Evolutionary conservation across 2,329 filamentous ascomycete species (phyloP), one percentile per base, ranked within the genome.

Genomic region (Fusarium palustre): DNA sequence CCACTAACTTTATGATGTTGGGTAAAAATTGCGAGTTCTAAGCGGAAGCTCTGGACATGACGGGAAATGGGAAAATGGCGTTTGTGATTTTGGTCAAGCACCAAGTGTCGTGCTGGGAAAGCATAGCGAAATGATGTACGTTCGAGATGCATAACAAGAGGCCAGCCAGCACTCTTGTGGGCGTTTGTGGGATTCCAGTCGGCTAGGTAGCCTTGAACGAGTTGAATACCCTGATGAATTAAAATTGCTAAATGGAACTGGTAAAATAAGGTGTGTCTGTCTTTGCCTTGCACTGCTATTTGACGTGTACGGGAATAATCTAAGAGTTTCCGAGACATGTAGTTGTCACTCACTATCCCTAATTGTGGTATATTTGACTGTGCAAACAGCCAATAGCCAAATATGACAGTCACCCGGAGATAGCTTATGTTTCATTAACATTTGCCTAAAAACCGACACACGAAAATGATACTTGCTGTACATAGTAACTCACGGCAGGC

Each of bases 1-100:
- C 30, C 81, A 82, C 71, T 83, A 76, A 74, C 52, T 11, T 53
- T 15, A 36, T 7, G 10, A 30, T n/a, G 13, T 24, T 20, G 45
- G 56, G 38, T 48, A 56, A 58, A 60, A 33, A 47, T 43, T 49
- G 62, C 47, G 66, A 61, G 42, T 59, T 16, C 46, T 61, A 68
- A 73, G 68, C 66, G 64, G 59, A 62, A 71, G 70, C 70, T 75
- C 64, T 66, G 62, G 66, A 54, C 41, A 62, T 38, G 53, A 63
- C 39, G 56, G 38, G 38, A 65, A 55, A 47, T 61, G 41, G 57
- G 34, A 43, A 65, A 60, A 67, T 59, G 57, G 60, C 62, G 69
- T 75, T 69, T 65, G 33, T 45, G 47, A 31, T 66, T 68, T 55
- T 60, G 34, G 22, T 65, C 20, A 54, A 39, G 38, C 53, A 50